A percentile compares a stretch with the other conserved stretches of the same genome.
These are phyloP conservation scores for Rubroboletus satanas DNA, from an alignment of 768 basidiomycete species.

Conservation along the genomic window DNA sequence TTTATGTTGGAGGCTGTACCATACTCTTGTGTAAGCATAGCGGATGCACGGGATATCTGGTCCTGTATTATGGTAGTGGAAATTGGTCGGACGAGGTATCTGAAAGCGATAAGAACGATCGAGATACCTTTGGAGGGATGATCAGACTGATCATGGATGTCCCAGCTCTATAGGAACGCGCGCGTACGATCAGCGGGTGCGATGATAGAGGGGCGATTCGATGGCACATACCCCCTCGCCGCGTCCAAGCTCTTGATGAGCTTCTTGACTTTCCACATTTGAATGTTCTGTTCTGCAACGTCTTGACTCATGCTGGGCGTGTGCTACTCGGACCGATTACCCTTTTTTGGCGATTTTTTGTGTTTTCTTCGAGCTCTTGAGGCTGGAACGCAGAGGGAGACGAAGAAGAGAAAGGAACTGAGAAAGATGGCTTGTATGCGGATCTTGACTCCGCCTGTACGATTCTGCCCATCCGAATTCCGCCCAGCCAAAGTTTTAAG, in stretches of 20 bases:
- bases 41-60: conserved; percentile 91
- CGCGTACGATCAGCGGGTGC: conserved; percentile 22
- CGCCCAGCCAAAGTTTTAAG: background rate
- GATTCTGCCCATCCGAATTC: conserved; percentile 10
- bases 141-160: conserved; percentile 99
- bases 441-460: background rate
- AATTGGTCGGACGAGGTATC: background rate
- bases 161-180: conserved; percentile 58
- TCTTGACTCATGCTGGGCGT: conserved; percentile 73
- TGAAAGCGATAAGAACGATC: conserved; percentile 10
- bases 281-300: conserved; percentile 89
- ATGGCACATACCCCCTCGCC: conserved; percentile 46
- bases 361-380: conserved; percentile 6
- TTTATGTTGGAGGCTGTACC: conserved; percentile 99
- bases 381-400: conserved; percentile 26
- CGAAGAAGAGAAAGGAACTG: conserved; percentile 2
- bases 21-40: conserved; percentile 97
- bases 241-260: conserved; percentile 97
- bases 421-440: background rate
- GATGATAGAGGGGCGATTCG: background rate
- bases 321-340: conserved; percentile 8
- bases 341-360: conserved; percentile 8
- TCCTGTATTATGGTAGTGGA: conserved; percentile 43
- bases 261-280: conserved; percentile 99
- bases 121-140: conserved; percentile 82